phyloP scores from a whole-genome alignment of 2,329 filamentous ascomycete genomes.

The Sphaerulina populicola region DNA sequence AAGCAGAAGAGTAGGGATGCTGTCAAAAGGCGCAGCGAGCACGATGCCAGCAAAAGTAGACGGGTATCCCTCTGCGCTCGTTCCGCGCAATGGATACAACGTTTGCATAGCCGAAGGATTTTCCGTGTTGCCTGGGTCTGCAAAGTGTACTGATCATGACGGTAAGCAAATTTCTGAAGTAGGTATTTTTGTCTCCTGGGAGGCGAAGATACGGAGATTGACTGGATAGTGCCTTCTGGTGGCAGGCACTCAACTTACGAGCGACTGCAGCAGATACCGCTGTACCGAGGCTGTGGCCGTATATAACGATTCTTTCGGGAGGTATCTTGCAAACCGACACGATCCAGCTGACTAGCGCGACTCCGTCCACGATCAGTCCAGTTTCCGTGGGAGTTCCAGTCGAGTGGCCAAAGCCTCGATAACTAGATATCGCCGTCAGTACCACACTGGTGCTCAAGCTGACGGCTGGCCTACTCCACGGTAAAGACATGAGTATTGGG shows the following conservation, averaged over 20 bases:
- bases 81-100: neutral
- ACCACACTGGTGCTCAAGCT: neutral
- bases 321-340: slow-evolving; percentile 57
- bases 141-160: slow-evolving; percentile 49
- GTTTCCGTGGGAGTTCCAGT: slow-evolving; percentile 71
- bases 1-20: slow-evolving; percentile 62
- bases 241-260: slow-evolving; percentile 23
- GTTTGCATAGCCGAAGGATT: slow-evolving; percentile 14
- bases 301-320: slow-evolving; percentile 63
- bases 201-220: neutral
- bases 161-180: neutral
- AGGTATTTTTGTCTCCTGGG: neutral
- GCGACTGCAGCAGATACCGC: slow-evolving; percentile 69
- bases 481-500: slow-evolving; percentile 73
- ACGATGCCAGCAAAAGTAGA: slow-evolving; percentile 70
- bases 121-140: slow-evolving; percentile 23
- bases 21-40: slow-evolving; percentile 71
- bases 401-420: slow-evolving; percentile 77
- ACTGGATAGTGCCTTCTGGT: neutral
- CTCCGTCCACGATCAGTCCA: slow-evolving; percentile 71
- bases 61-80: slow-evolving; percentile 4
- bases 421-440: slow-evolving; percentile 35
- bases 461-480: slow-evolving; percentile 48
- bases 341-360: slow-evolving; percentile 64
- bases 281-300: slow-evolving; percentile 84